These are phyloP conservation scores for Linnemannia elongata DNA, from an alignment of 192 early-diverging fungal species.

Conservation along the genomic window DNA sequence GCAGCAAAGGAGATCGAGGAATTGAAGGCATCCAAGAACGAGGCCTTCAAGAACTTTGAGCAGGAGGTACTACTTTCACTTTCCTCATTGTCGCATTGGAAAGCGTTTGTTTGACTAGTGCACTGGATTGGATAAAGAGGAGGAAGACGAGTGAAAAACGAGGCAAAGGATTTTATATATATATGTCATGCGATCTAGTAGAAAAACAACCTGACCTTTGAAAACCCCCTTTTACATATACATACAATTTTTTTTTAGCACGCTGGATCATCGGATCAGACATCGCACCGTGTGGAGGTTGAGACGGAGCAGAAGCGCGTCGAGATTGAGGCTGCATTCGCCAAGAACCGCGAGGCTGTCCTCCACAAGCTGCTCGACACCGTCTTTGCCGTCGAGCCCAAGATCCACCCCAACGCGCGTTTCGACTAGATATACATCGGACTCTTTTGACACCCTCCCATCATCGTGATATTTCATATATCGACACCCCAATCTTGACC, in stretches of 20 bases:
- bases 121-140: background rate
- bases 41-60: slow-evolving; percentile 83
- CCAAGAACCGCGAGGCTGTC: slow-evolving; percentile 74
- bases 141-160: background rate
- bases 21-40: slow-evolving; percentile 87
- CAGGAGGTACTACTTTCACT: slow-evolving; percentile 62
- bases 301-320: slow-evolving; percentile 80
- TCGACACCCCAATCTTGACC: background rate
- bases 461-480: background rate
- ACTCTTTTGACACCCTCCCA: background rate
- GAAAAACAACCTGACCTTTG: background rate
- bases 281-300: slow-evolving; percentile 68
- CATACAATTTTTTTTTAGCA: slow-evolving; percentile 62
- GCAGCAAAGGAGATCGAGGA: slow-evolving; percentile 93
- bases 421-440: slow-evolving; percentile 11
- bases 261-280: slow-evolving; percentile 77
- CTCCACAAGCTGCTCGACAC: slow-evolving; percentile 76
- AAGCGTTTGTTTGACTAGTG: background rate
- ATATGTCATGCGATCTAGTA: slow-evolving; percentile 3
- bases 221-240: background rate
- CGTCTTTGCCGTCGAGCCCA: slow-evolving; percentile 76
- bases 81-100: background rate
- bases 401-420: slow-evolving; percentile 68
- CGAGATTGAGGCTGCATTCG: slow-evolving; percentile 71
- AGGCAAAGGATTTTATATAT: background rate